Base-by-base conservation (phyloP, 1,139 yeast species). In the Geotrichum cucujoidarum region DNA sequence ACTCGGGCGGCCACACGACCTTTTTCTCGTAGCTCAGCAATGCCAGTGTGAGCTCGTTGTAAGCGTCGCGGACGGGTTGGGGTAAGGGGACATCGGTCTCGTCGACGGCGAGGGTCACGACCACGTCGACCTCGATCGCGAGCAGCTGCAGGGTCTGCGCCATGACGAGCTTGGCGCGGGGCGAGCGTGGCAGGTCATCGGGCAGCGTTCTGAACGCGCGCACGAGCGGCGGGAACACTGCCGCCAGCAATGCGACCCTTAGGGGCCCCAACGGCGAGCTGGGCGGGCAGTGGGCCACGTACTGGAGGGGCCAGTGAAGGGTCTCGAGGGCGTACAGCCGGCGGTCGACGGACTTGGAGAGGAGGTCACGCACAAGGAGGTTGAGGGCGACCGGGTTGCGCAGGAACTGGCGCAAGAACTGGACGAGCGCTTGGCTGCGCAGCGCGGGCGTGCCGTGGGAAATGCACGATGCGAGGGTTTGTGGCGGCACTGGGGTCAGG, bases 311-410 rank as follows among this genome's bases (percentile, higher is more conserved):
- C 11, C 32, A 4, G 20, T 25, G n/a, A 5, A 38, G 21, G 4
- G 41, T 38, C n/a, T 27, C 21, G 7, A 38, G 16, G n/a, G 41
- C 41, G 6, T 24, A 25, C 5, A 25, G 30, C 13, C 41, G 31
- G 32, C 32, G 41, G 18, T 24, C 30, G 20, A 38, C 14, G 20
- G 24, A 20, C 6, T 4, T 18, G 21, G 31, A 22, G 33, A n/a
- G 6, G n/a, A 38, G 25, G 18, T 38, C 41, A 17, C 24, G 41
- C 21, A 38, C 41, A 8, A 38, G 31, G 8, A 38, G 25, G 32
- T 38, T 38, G 10, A 38, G 33, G 2, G 41, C 41, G 22, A 38
- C 22, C 5, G 24, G 33, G 21, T 38, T 25, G 2, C 17, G 20
- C 6, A 38, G 24, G 32, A 38, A 38, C 31, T 27, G 13, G 7